A percentile compares a stretch with the other conserved stretches of the same genome.
Evolutionary conservation across 2,329 filamentous ascomycete species (phyloP).

Genomic region (Trichoderma cornu-damae): DNA sequence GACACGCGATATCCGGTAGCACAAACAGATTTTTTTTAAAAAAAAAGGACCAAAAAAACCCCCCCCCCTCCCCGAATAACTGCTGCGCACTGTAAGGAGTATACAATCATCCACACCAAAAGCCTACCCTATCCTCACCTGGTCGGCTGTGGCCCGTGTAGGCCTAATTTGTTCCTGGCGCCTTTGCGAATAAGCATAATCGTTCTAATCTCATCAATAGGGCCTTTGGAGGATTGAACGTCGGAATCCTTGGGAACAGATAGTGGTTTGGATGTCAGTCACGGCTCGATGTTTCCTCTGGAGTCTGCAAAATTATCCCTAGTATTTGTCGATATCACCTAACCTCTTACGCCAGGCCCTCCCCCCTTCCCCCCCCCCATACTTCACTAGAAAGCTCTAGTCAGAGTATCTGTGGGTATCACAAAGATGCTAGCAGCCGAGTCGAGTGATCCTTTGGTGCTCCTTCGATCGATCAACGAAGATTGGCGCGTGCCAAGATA

Average conservation of each 20-base stretch:
- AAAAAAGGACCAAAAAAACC: too few relatives aligned
- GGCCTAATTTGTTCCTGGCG: neutral
- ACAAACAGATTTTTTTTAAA: too few relatives aligned
- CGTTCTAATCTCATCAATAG: neutral
- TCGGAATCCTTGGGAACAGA: neutral
- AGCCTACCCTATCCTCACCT: neutral
- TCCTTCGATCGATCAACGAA: constrained; percentile 11
- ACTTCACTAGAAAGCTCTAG: neutral
- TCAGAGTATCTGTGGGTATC: neutral
- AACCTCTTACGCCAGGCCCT: neutral
- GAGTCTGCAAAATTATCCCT: too few relatives aligned
- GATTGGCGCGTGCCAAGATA: constrained; percentile 12
- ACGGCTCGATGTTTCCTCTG: neutral
- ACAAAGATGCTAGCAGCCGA: neutral
- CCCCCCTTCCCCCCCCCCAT: too few relatives aligned
- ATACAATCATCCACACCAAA: neutral
- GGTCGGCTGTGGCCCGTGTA: neutral
- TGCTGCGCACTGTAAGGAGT: neutral
- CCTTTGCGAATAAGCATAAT: neutral
- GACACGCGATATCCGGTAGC: neutral
- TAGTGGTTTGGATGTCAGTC: neutral
- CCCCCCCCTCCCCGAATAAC: too few relatives aligned
- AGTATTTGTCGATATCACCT: neutral
- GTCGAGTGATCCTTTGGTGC: neutral
- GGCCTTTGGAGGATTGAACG: neutral